These are phyloP conservation scores for Saccharomyces hybrid DNA, from an alignment of 1,139 yeast genomes.

Conservation along the genomic window DNA sequence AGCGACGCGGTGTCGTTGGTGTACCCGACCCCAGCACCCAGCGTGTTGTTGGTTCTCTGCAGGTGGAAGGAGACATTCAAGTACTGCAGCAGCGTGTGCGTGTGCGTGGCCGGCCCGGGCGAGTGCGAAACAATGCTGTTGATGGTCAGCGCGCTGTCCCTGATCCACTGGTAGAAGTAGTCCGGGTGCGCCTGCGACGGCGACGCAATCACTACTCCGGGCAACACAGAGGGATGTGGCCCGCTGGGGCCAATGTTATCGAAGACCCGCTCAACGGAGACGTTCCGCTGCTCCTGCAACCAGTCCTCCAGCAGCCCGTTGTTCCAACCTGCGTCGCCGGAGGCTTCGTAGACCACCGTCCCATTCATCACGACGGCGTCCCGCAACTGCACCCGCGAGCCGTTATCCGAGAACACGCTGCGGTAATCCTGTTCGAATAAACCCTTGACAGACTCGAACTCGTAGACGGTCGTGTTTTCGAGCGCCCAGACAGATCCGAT, in stretches of 20 bases:
- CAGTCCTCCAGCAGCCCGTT: slow-evolving; percentile 39
- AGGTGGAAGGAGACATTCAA: slow-evolving; percentile 49
- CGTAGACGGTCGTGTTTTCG: not conserved
- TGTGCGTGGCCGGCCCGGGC: not conserved
- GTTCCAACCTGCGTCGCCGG: not conserved
- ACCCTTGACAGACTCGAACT: not conserved
- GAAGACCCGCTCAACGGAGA: slow-evolving; percentile 50
- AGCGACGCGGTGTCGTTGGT: slow-evolving; percentile 40
- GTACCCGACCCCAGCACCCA: slow-evolving; percentile 48
- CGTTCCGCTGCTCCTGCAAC: slow-evolving; percentile 36
- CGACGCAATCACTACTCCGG: slow-evolving; percentile 78
- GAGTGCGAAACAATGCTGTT: slow-evolving; percentile 44
- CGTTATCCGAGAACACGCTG: not conserved
- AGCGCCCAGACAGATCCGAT: not conserved
- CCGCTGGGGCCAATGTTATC: slow-evolving; percentile 36
- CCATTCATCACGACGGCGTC: not conserved
- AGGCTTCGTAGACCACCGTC: not conserved
- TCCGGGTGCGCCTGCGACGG: slow-evolving; percentile 65
- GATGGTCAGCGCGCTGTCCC: slow-evolving; percentile 83
- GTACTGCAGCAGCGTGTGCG: slow-evolving; percentile 37
- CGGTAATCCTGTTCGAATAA: not conserved
- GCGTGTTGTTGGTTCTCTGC: slow-evolving; percentile 60
- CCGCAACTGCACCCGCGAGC: not conserved
- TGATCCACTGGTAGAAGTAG: slow-evolving; percentile 82
- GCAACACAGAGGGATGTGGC: slow-evolving; percentile 10